These are phyloP conservation scores for Phascolomyces articulosus DNA, from an alignment of 371 early-diverging fungal genomes.

Conservation along the genomic window DNA sequence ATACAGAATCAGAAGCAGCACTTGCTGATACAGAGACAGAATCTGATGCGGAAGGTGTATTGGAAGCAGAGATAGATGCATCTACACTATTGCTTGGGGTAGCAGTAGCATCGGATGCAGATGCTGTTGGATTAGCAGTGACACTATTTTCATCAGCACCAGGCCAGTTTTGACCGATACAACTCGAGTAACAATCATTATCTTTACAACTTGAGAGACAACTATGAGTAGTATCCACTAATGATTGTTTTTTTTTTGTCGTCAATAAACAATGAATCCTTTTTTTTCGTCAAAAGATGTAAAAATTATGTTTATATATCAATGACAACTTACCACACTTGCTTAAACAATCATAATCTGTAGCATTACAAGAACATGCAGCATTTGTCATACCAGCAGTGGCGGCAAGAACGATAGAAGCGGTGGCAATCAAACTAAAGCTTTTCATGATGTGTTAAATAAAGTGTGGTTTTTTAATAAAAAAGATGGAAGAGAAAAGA, in stretches of 20 bases:
- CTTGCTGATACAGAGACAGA: not conserved
- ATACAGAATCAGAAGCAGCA: not conserved
- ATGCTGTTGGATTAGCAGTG: conserved; percentile 8
- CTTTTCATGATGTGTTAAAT: too few species aligned
- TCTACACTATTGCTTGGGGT: not conserved
- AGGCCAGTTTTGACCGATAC: conserved; percentile 41
- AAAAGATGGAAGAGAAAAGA: not conserved
- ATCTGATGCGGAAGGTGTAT: not conserved
- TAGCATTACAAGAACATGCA: conserved; percentile 27
- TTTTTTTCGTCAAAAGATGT: not conserved
- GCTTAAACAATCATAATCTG: conserved; percentile 25
- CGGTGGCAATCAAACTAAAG: conserved; percentile 14
- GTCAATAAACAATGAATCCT: not conserved
- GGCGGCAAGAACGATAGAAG: conserved; percentile 15
- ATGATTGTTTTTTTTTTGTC: not conserved
- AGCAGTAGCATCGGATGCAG: not conserved
- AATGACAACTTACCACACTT: conserved; percentile 31
- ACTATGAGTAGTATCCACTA: conserved; percentile 31
- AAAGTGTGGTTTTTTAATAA: too few species aligned
- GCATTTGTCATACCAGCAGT: conserved; percentile 21
- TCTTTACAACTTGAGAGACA: conserved; percentile 28
- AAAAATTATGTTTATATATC: not conserved
- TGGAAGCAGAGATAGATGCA: conserved; percentile 4
- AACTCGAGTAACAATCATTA: conserved; percentile 30
- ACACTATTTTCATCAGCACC: conserved; percentile 14